Evolutionary conservation across 306 rosid species (phyloP), one percentile per base, ranked within the genome.

Genomic region (Fagus sylvatica): DNA sequence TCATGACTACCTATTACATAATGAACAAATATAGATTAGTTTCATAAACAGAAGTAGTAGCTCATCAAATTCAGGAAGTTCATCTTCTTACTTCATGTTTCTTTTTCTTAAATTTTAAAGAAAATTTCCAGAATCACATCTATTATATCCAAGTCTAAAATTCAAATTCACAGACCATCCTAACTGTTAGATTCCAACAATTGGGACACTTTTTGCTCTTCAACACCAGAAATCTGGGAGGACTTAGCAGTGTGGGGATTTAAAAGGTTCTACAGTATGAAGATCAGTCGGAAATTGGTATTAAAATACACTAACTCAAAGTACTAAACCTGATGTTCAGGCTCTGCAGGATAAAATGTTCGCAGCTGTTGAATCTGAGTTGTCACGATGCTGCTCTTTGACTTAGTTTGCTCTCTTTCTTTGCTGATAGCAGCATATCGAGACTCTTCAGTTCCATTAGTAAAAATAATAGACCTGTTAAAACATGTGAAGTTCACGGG

Each of bases 281-380:
- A 69, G 48, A 71, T 71, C 78, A 15, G 61, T 8, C 16, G 34
- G 16, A 43, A 13, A 75, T 17, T 19, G 41, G 17, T 39, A 40
- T 39, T 37, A 55, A 74, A 37, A 54, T 10, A 55, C 41, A 83
- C 34, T 28, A 76, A 19, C 66, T 67, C 56, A 74, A 76, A 62
- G 54, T 59, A 41, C 22, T 68, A 16, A 74, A 95, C 98, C 97
- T 95, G 98, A 83, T 95, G 98, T 74, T 91, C 98, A 59, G 98
- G 82, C 82, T 92, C 97, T 3, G 98, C 98, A 36, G 91, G 89
- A 81, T 87, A 89, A 77, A 92, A 92, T 11, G 83, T 67, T 84
- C 88, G 91, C 19, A 87, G 90, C 61, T 90, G 92, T 16, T 84
- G 88, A 89, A 92, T 87, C 82, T 90, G 91, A 69, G 98, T 95